A percentile compares a stretch with the other conserved stretches of the same genome.
These are phyloP conservation scores for Aspergillus udagawae DNA, from an alignment of 2,329 filamentous ascomycete species.

Conservation along the genomic window DNA sequence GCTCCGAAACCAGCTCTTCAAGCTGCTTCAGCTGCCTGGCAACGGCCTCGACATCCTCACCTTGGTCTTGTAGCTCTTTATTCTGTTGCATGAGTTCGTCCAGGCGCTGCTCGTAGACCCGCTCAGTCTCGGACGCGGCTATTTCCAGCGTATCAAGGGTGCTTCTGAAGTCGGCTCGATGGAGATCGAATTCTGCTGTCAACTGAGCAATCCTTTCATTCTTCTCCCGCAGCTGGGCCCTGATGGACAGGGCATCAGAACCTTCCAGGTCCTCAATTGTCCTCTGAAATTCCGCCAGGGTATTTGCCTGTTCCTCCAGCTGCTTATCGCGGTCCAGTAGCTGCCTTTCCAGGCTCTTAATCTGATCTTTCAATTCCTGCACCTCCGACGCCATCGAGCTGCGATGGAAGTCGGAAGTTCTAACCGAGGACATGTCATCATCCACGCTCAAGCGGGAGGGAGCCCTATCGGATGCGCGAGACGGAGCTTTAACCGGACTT, in stretches of 20 bases:
- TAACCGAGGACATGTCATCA: constrained; percentile 30
- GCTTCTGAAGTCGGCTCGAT: constrained; percentile 91
- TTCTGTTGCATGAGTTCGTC: constrained; percentile 71
- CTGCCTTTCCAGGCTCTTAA: constrained; percentile 67
- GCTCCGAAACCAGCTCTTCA: constrained; percentile 91
- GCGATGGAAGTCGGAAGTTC: constrained; percentile 28
- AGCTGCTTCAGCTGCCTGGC: constrained; percentile 89
- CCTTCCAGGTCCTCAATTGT: constrained; percentile 80
- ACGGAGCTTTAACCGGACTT: constrained; percentile 38
- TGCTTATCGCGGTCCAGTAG: constrained; percentile 82
- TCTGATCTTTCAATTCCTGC: constrained; percentile 60
- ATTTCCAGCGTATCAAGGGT: constrained; percentile 96
- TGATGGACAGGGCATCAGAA: constrained; percentile 70
- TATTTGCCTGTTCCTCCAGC: constrained; percentile 79
- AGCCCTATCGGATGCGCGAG: constrained; percentile 36
- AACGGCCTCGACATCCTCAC: constrained; percentile 86
- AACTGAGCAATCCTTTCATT: constrained; percentile 94
- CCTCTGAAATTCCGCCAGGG: constrained; percentile 83
- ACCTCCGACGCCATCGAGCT: constrained; percentile 25
- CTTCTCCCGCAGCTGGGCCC: constrained; percentile 83
- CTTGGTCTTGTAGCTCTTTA: constrained; percentile 73
- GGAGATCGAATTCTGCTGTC: constrained; percentile 89
- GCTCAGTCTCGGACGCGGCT: constrained; percentile 87
- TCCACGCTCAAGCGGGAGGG: constrained; percentile 38
- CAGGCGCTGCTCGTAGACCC: constrained; percentile 73